Conservation (phyloP, 371 early-diverging fungal genomes). For the Mucor plumbeus region DNA sequence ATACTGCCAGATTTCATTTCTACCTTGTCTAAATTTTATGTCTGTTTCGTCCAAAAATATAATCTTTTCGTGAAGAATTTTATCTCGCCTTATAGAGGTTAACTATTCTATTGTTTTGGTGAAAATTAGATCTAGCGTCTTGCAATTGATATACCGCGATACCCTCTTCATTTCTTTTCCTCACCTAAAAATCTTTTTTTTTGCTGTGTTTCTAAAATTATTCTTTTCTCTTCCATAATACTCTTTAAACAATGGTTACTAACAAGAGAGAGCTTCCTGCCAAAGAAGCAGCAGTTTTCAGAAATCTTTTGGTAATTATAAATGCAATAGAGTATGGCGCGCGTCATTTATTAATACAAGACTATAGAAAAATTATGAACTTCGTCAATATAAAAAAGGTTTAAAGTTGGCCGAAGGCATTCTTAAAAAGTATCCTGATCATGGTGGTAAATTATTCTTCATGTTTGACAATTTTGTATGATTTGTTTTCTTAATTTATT, state of each 20-base stretch:
- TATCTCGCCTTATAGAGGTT: too few species aligned
- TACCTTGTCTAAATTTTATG: too few species aligned
- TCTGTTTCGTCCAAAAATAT: too few species aligned
- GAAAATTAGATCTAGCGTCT: too few species aligned
- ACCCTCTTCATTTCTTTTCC: neutral
- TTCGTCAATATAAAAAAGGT: conserved; percentile 95
- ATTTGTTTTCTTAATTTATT: neutral
- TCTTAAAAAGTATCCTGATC: conserved; percentile 91
- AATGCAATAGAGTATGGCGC: neutral
- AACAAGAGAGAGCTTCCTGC: conserved; percentile 60
- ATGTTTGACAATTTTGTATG: neutral
- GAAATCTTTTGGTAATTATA: conserved; percentile 73
- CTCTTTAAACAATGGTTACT: conserved; percentile 1
- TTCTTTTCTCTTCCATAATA: conserved; percentile 4
- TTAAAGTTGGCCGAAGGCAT: conserved; percentile 90
- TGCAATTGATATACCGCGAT: neutral
- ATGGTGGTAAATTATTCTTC: conserved; percentile 74
- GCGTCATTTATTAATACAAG: neutral
- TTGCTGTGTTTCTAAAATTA: neutral
- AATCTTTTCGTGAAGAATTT: too few species aligned
- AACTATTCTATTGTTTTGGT: too few species aligned
- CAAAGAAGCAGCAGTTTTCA: conserved; percentile 81
- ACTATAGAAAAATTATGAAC: conserved; percentile 88
- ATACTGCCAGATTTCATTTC: too few species aligned
- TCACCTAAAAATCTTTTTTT: neutral